A percentile compares a stretch with the other conserved stretches of the same genome.
phyloP scores from a whole-genome alignment of 2,329 filamentous ascomycete genomes.

The Alternaria brassicae region DNA sequence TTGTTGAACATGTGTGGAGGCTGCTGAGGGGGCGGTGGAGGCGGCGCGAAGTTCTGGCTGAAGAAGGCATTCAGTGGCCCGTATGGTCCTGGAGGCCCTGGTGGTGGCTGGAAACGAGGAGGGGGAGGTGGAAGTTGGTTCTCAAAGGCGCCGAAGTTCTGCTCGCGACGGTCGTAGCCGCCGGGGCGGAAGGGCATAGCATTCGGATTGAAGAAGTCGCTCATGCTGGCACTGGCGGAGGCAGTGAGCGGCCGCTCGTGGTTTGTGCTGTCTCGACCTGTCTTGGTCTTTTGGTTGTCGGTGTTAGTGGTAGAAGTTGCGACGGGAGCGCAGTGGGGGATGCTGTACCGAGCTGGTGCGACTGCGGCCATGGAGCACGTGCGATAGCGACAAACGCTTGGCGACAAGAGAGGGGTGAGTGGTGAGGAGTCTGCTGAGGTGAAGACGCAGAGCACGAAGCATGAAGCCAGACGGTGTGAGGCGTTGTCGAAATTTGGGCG shows the following conservation, averaged over 20 bases:
- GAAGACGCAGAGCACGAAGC: conserved; percentile 18
- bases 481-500: conserved; percentile 6
- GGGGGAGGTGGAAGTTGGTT: conserved; percentile 16
- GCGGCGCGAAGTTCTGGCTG: conserved; percentile 14
- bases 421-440: conserved; percentile 15
- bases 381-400: conserved; percentile 18
- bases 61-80: conserved; percentile 16
- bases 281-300: conserved; percentile 27
- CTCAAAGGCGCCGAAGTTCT: conserved; percentile 17
- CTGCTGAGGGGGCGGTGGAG: conserved; percentile 16
- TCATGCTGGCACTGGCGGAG: conserved; percentile 28
- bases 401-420: conserved; percentile 12
- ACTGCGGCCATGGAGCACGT: conserved; percentile 37
- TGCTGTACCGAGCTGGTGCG: conserved; percentile 34
- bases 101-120: conserved; percentile 11
- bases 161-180: conserved; percentile 16
- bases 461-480: conserved; percentile 15
- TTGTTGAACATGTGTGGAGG: conserved; percentile 17
- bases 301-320: conserved; percentile 37
- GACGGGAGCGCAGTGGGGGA: conserved; percentile 32
- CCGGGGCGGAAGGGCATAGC: conserved; percentile 31
- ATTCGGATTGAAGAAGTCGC: conserved; percentile 28
- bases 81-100: conserved; percentile 8
- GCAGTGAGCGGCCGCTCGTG: conserved; percentile 11
- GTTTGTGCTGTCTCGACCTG: conserved; percentile 30